Conservation (phyloP, 164 flowering plant genomes). For the Vitis cinerea region DNA sequence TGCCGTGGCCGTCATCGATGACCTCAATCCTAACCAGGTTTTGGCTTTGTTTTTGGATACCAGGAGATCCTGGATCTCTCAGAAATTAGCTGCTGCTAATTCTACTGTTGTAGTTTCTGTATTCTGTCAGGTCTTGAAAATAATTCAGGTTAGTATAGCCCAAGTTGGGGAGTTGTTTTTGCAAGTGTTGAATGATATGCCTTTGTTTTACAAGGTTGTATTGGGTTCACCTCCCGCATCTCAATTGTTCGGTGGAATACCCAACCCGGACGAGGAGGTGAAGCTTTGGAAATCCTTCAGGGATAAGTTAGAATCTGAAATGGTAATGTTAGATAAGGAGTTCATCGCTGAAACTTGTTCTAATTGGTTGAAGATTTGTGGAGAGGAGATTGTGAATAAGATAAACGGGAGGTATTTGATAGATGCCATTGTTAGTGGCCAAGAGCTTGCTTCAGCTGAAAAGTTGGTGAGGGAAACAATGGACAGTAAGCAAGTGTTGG, state of each 20-base stretch:
- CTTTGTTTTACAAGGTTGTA: slow-evolving; percentile 78
- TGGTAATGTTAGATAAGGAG: slow-evolving; percentile 60
- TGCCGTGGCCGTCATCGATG: slow-evolving; percentile 80
- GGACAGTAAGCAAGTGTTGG: slow-evolving; percentile 77
- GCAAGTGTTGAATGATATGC: slow-evolving; percentile 85
- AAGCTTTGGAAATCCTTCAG: slow-evolving; percentile 78
- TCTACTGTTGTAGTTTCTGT: slow-evolving; percentile 43
- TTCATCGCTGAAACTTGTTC: slow-evolving; percentile 65
- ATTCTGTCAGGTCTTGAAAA: slow-evolving; percentile 63
- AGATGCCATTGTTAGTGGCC: slow-evolving; percentile 62
- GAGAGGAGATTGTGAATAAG: slow-evolving; percentile 56
- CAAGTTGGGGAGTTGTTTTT: slow-evolving; percentile 91
- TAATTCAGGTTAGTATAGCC: slow-evolving; percentile 74
- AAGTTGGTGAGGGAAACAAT: slow-evolving; percentile 70
- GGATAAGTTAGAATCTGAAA: slow-evolving; percentile 64
- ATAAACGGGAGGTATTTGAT: slow-evolving; percentile 65
- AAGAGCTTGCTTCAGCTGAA: slow-evolving; percentile 74
- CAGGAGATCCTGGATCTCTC: slow-evolving; percentile 68
- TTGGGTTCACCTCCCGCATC: slow-evolving; percentile 87
- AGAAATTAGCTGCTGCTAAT: slow-evolving; percentile 32
- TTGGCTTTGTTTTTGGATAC: slow-evolving; percentile 71
- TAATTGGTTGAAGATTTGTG: slow-evolving; percentile 75
- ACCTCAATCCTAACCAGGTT: slow-evolving; percentile 60
- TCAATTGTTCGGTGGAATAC: slow-evolving; percentile 92
- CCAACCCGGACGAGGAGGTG: slow-evolving; percentile 90